These are phyloP conservation scores for Sporothrix protearum DNA, from an alignment of 2,329 filamentous ascomycete species.

Conservation along the genomic window DNA sequence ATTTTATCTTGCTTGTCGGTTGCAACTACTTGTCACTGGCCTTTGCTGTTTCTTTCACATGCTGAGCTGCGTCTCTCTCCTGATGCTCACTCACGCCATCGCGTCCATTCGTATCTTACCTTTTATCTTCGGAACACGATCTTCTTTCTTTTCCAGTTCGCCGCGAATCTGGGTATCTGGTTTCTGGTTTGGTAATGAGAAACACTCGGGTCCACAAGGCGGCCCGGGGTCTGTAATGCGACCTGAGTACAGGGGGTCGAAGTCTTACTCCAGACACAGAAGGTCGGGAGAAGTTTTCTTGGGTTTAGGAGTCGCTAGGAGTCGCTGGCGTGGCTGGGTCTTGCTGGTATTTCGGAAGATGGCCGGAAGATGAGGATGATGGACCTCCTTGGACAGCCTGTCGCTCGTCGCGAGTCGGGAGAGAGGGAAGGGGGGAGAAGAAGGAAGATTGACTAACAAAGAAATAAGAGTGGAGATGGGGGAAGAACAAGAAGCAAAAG, in stretches of 20 bases:
- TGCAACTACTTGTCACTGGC: background rate
- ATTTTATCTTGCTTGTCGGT: background rate
- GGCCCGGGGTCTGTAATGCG: background rate
- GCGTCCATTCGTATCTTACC: background rate
- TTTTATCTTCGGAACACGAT: background rate
- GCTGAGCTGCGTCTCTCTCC: background rate
- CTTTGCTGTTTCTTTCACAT: background rate
- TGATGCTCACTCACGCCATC: background rate
- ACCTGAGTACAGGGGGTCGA: background rate
- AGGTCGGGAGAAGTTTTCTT: background rate
- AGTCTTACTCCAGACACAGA: background rate
- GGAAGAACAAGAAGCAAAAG: background rate
- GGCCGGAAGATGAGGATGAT: background rate
- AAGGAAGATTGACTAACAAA: background rate
- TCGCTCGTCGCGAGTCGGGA: background rate
- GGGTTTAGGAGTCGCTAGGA: background rate
- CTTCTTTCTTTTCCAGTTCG: background rate
- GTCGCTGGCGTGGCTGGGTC: background rate
- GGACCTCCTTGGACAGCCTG: background rate
- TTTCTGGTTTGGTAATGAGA: slow-evolving; percentile 1
- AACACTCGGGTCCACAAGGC: slow-evolving; percentile 1
- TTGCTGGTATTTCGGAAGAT: background rate
- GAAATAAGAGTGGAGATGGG: background rate
- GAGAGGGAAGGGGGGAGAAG: background rate
- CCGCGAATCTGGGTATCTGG: background rate